Evolutionary conservation across 495 filamentous ascomycete species (phyloP).

Genomic region (Tuber melanosporum): DNA sequence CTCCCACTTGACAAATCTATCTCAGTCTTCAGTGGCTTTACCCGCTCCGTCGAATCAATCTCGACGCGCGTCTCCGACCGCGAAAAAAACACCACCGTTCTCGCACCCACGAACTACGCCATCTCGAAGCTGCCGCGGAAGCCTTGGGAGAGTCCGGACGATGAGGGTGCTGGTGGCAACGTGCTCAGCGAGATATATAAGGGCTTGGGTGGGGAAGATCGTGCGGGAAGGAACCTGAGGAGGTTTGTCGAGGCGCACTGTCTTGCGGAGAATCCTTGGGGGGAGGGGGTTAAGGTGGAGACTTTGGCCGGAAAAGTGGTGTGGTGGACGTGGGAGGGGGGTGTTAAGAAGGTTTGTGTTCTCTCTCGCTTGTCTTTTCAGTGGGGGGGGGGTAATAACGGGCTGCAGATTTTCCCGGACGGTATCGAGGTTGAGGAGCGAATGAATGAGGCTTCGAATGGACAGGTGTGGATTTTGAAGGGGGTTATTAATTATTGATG

Average conservation of each 20-base stretch:
- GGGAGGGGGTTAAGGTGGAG: conserved; percentile 62
- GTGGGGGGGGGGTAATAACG: neutral
- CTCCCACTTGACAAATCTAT: conserved; percentile 74
- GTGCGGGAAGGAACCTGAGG: conserved; percentile 70
- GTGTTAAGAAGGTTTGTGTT: conserved; percentile 59
- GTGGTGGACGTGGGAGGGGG: conserved; percentile 74
- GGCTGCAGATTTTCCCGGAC: conserved; percentile 56
- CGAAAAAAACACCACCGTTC: conserved; percentile 71
- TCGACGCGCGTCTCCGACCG: conserved; percentile 63
- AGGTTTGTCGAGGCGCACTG: conserved; percentile 85
- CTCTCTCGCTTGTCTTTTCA: neutral
- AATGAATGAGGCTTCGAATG: conserved; percentile 59
- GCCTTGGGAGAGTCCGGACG: conserved; percentile 85
- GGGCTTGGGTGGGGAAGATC: conserved; percentile 67
- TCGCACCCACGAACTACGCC: conserved; percentile 78
- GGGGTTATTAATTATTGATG: conserved; percentile 51
- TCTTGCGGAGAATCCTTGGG: conserved; percentile 71
- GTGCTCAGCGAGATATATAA: conserved; percentile 60
- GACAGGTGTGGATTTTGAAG: conserved; percentile 60
- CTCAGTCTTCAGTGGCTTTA: conserved; percentile 82
- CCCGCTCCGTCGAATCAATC: conserved; percentile 69
- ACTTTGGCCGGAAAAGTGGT: conserved; percentile 65
- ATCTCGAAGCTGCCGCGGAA: conserved; percentile 76
- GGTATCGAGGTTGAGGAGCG: conserved; percentile 56
- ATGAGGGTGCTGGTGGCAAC: conserved; percentile 65